These are phyloP conservation scores for Kwoniella mangroviensis DNA, from an alignment of 768 basidiomycete species.

Conservation along the genomic window DNA sequence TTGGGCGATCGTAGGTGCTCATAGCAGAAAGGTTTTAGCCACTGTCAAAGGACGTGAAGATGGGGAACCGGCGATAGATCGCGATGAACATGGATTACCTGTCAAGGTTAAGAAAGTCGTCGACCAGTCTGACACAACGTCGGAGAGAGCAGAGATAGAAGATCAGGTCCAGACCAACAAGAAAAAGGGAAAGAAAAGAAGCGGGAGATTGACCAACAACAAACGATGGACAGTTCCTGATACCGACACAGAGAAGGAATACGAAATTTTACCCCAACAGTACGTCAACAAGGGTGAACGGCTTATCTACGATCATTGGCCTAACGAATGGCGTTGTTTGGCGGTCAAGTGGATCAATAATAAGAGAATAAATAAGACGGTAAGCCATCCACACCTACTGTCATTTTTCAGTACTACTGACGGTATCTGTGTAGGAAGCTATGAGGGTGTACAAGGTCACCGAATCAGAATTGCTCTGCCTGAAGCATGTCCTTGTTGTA, in stretches of 20 bases:
- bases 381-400: background rate
- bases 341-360: background rate
- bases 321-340: conserved; percentile 1
- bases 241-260: conserved; percentile 4
- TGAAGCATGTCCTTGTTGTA: conserved; percentile 32
- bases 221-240: conserved; percentile 11
- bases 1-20: background rate
- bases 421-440: conserved; percentile 21
- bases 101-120: no score
- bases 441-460: conserved; percentile 30
- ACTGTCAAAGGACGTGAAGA: conserved; percentile 9
- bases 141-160: no score
- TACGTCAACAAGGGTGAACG: background rate
- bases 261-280: background rate
- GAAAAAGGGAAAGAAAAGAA: background rate
- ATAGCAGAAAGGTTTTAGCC: conserved; percentile 5
- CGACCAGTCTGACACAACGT: no score
- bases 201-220: background rate
- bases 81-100: no score
- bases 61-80: conserved; percentile 10
- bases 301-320: conserved; percentile 8
- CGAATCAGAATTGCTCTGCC: conserved; percentile 31
- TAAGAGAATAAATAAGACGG: conserved; percentile 10
- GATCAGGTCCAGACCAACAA: no score
- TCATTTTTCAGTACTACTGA: background rate